These are phyloP conservation scores for Meyerozyma athensensis DNA, from an alignment of 1,139 yeast genomes.

Conservation along the genomic window DNA sequence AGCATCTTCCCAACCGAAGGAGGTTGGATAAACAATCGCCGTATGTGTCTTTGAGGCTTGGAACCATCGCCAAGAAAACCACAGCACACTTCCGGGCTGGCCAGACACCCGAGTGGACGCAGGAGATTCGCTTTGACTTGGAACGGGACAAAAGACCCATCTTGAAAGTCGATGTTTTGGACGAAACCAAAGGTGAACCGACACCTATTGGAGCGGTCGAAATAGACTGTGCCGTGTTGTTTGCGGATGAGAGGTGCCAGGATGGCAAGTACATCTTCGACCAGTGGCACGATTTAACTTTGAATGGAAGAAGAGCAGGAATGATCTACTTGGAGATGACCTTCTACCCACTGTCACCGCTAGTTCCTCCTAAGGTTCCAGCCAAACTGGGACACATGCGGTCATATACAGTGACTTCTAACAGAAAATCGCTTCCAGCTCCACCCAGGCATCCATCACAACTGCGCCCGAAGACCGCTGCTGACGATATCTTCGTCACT, in stretches of 20 bases:
- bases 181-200: conserved; percentile 83
- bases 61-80: conserved; percentile 75
- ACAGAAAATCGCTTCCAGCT: conserved; percentile 4
- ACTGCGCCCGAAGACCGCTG: conserved; percentile 11
- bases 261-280: conserved; percentile 71
- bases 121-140: conserved; percentile 65
- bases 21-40: conserved; percentile 88
- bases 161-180: conserved; percentile 71
- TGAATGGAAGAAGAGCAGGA: conserved; percentile 79
- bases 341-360: conserved; percentile 65
- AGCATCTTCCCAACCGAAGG: conserved; percentile 76
- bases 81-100: conserved; percentile 78
- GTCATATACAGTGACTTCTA: background rate
- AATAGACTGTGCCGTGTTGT: conserved; percentile 71
- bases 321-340: conserved; percentile 88
- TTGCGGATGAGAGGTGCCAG: conserved; percentile 44
- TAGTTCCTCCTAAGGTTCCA: conserved; percentile 38
- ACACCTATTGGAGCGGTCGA: conserved; percentile 81
- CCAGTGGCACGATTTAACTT: conserved; percentile 71
- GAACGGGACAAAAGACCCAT: conserved; percentile 59
- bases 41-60: conserved; percentile 73
- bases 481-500: conserved; percentile 27
- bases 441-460: conserved; percentile 12
- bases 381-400: background rate
- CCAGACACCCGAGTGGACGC: conserved; percentile 85